Evolutionary conservation across 768 basidiomycete species (phyloP).

Genomic region (Dacryopinax spathularia): DNA sequence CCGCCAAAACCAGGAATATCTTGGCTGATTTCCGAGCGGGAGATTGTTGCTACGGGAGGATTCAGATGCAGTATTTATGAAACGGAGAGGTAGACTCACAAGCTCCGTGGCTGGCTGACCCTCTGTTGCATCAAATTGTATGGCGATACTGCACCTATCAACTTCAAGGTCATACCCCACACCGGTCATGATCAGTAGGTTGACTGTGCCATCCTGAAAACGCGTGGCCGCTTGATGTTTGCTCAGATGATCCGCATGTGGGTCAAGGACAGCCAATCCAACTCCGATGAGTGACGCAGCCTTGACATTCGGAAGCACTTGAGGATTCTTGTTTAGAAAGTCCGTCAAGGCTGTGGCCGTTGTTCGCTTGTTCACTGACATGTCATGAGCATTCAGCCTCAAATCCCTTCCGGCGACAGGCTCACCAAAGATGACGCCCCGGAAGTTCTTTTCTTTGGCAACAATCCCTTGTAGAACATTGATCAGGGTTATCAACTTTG

Average conservation of each 20-base stretch:
- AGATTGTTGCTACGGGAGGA: slow-evolving; percentile 39
- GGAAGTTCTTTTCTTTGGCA: slow-evolving; percentile 42
- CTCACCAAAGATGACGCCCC: slow-evolving; percentile 53
- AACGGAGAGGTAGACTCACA: neutral
- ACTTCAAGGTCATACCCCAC: slow-evolving; percentile 35
- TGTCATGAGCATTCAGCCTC: neutral
- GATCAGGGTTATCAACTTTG: slow-evolving; percentile 48
- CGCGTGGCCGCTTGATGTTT: slow-evolving; percentile 20
- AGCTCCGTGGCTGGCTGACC: neutral
- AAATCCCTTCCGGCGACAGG: neutral
- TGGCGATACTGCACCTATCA: slow-evolving; percentile 16
- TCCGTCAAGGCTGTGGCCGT: slow-evolving; percentile 48
- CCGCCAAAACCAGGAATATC: slow-evolving; percentile 43
- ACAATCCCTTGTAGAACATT: slow-evolving; percentile 44
- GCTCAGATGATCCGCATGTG: slow-evolving; percentile 3
- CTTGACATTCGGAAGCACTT: slow-evolving; percentile 40
- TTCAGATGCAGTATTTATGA: too few relatives aligned
- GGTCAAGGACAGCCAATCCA: slow-evolving; percentile 9
- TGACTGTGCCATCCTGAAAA: slow-evolving; percentile 22
- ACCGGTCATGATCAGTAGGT: slow-evolving; percentile 28
- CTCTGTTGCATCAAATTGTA: neutral
- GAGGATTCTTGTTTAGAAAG: slow-evolving; percentile 40
- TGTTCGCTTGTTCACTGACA: slow-evolving; percentile 37
- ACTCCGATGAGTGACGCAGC: slow-evolving; percentile 36
- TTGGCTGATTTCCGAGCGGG: slow-evolving; percentile 34